phyloP scores from a whole-genome alignment of 495 filamentous ascomycete species.

The Penicillium longicatenatum region DNA sequence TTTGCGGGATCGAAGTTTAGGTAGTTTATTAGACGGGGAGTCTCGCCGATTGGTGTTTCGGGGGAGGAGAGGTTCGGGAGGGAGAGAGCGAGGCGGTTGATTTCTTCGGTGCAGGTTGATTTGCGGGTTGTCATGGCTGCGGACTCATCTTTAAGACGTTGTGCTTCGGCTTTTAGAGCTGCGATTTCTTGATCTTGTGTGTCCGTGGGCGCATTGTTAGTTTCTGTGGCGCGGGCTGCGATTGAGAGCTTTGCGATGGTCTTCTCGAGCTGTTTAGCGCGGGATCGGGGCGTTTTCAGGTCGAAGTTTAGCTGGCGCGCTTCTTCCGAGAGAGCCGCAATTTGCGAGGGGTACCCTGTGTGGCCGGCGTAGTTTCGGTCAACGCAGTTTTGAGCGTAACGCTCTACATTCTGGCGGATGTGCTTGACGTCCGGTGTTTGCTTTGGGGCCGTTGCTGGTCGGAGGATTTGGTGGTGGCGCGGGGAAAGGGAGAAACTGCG shows the following conservation, averaged over 20 bases:
- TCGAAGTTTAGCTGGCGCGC: conserved; percentile 52
- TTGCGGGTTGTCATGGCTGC: conserved; percentile 61
- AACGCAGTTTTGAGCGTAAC: conserved; percentile 79
- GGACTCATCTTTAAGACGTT: conserved; percentile 66
- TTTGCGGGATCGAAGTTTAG: conserved; percentile 74
- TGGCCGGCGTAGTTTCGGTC: conserved; percentile 80
- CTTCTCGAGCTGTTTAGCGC: conserved; percentile 46
- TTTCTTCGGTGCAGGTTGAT: conserved; percentile 59
- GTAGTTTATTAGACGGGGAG: conserved; percentile 61
- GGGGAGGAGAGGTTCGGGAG: conserved; percentile 85
- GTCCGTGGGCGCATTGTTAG: conserved; percentile 12
- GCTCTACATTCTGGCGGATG: conserved; percentile 77
- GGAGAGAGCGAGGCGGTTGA: conserved; percentile 71
- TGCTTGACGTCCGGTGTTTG: conserved; percentile 79
- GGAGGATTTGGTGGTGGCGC: conserved; percentile 34
- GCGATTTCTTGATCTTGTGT: conserved; percentile 23
- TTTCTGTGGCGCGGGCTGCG: conserved; percentile 26
- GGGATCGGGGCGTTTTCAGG: conserved; percentile 38
- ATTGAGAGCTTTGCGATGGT: conserved; percentile 38
- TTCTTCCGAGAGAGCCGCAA: conserved; percentile 68
- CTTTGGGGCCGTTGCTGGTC: conserved; percentile 78
- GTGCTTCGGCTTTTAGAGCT: conserved; percentile 61
- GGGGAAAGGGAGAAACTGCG: conserved; percentile 35
- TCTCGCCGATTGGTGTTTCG: conserved; percentile 70
- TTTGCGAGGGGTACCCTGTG: conserved; percentile 64